A percentile compares a stretch with the other conserved stretches of the same genome.
Conservation (phyloP, 208 protist genomes). For the Novymonas esmeraldas region DNA sequence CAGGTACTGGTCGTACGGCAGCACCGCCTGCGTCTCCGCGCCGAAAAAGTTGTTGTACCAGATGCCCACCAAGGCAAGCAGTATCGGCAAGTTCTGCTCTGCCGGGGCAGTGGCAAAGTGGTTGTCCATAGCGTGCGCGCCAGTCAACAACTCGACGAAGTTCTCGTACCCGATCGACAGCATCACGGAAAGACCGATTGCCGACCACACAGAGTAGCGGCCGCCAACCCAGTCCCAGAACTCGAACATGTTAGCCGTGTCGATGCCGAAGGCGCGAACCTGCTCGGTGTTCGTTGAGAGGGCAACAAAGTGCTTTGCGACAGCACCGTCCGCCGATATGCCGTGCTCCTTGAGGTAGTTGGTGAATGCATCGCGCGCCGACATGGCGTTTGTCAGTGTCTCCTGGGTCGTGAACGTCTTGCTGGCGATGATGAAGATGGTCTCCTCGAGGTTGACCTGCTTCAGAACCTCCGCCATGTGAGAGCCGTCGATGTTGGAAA, state of each 20-base stretch:
- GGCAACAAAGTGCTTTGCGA: constrained; percentile 98
- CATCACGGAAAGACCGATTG: constrained; percentile 96
- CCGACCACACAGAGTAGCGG: constrained; percentile 97
- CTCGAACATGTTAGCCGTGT: constrained; percentile 97
- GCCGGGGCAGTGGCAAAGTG: constrained; percentile 75
- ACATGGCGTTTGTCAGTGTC: constrained; percentile 96
- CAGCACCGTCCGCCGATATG: constrained; percentile 51
- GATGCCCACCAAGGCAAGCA: constrained; percentile 95
- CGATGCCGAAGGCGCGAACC: constrained; percentile 95
- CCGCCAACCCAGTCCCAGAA: constrained; percentile 99
- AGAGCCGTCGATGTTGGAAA: constrained; percentile 98
- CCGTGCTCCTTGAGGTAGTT: constrained; percentile 48
- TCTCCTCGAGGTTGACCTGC: constrained; percentile 89
- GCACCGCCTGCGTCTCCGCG: constrained; percentile 94
- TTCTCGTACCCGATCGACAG: constrained; percentile 95
- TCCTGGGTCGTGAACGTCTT: constrained; percentile 98
- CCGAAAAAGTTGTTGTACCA: constrained; percentile 98
- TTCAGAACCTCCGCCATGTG: constrained; percentile 93
- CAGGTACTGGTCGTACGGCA: constrained; percentile 98
- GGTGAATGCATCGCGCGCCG: constrained; percentile 90
- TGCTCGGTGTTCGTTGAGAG: constrained; percentile 95
- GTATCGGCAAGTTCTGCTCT: constrained; percentile 91
- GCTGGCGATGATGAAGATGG: constrained; percentile 97
- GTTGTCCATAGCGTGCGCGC: constrained; percentile 83
- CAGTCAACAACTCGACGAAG: constrained; percentile 95